These are phyloP conservation scores for Aphanomyces astaci DNA, from an alignment of 352 stramenopile genomes.

Conservation along the genomic window DNA sequence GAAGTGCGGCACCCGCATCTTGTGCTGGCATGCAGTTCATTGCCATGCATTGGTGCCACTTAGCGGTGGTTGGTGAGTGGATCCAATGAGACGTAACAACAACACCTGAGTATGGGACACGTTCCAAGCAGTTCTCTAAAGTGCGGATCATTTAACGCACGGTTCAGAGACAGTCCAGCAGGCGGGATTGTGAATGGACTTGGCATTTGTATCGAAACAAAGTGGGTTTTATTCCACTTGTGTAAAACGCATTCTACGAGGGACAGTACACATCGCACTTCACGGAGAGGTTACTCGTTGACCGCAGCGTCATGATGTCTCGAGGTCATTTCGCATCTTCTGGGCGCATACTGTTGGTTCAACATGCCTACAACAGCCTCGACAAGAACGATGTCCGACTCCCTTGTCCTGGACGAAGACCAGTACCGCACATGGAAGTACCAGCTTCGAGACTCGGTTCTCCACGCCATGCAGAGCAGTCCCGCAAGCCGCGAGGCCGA, in stretches of 20 bases:
- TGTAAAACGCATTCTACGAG: not conserved
- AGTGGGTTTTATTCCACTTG: not conserved
- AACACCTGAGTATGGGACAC: not conserved
- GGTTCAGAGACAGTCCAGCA: not conserved
- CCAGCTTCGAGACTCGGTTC: not conserved
- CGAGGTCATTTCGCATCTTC: not conserved
- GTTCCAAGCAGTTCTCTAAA: not conserved
- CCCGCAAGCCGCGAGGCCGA: not conserved
- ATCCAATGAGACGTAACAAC: too few relatives aligned
- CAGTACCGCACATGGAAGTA: constrained; percentile 13
- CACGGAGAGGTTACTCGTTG: too few relatives aligned
- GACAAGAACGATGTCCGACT: not conserved
- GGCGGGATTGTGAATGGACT: too few relatives aligned
- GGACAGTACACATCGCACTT: not conserved
- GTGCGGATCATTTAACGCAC: not conserved
- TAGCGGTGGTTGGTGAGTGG: too few relatives aligned
- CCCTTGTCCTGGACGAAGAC: constrained; percentile 4
- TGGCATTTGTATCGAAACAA: not conserved
- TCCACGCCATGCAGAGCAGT: constrained; percentile 9
- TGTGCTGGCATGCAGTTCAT: too few relatives aligned
- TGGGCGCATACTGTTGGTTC: too few relatives aligned
- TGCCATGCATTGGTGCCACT: too few relatives aligned
- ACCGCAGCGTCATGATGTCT: too few relatives aligned
- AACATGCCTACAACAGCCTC: not conserved
- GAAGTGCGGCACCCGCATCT: too few relatives aligned